Conservation (phyloP, 805 yeast species). For the Ogataea salicorniae region DNA sequence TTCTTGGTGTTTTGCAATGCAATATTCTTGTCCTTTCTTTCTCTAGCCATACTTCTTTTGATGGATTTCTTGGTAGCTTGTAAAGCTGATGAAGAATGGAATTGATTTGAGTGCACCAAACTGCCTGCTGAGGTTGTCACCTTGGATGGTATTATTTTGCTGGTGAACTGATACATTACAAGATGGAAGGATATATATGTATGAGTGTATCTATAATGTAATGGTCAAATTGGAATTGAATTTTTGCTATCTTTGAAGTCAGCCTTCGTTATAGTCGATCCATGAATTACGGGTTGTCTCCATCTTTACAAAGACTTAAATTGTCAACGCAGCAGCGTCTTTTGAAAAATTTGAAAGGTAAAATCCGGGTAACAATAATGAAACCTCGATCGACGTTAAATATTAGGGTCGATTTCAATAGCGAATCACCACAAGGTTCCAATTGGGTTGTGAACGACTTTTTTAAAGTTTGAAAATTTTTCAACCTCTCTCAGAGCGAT, state of each 20-base stretch:
- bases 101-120: constrained; percentile 1
- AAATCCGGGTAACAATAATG: too few relatives aligned
- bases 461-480: background rate
- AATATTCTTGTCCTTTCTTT: constrained; percentile 14
- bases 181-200: background rate
- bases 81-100: constrained; percentile 9
- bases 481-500: background rate
- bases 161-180: background rate
- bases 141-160: background rate
- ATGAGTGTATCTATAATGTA: background rate
- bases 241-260: too few relatives aligned
- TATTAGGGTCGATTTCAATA: too few relatives aligned
- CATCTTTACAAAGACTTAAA: too few relatives aligned
- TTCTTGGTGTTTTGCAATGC: constrained; percentile 11
- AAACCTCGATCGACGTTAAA: too few relatives aligned
- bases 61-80: constrained; percentile 9
- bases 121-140: background rate
- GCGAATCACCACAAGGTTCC: too few relatives aligned
- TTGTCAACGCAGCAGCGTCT: too few relatives aligned
- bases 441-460: too few relatives aligned
- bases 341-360: too few relatives aligned
- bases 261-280: too few relatives aligned
- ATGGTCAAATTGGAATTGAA: background rate
- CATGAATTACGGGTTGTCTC: too few relatives aligned
- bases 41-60: constrained; percentile 7